phyloP scores from a whole-genome alignment of 1,139 yeast species.

The Hanseniaspora sp. region DNA sequence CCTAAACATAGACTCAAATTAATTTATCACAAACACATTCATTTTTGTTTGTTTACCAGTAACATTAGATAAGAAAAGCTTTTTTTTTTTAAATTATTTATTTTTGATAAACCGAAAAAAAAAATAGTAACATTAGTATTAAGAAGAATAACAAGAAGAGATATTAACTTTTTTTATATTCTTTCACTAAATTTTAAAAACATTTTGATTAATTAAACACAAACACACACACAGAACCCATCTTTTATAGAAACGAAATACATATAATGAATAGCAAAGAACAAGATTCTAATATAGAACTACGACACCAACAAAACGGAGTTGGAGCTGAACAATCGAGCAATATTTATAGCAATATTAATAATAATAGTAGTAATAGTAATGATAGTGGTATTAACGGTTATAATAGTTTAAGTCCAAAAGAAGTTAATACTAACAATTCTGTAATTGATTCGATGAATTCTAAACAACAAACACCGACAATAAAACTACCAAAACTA shows the following conservation, averaged over 20 bases:
- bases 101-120: too few relatives aligned
- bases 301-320: conserved; percentile 11
- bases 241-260: not conserved
- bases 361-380: not conserved
- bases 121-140: too few relatives aligned
- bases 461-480: not conserved
- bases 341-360: not conserved
- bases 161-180: too few relatives aligned
- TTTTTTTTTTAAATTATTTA: too few relatives aligned
- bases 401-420: not conserved
- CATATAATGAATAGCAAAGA: not conserved
- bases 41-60: too few relatives aligned
- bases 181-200: too few relatives aligned
- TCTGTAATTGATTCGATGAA: not conserved
- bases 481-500: conserved; percentile 9
- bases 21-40: too few relatives aligned
- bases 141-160: too few relatives aligned
- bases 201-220: not conserved
- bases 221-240: not conserved
- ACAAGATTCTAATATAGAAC: not conserved
- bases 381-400: not conserved
- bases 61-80: too few relatives aligned
- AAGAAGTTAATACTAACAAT: conserved; percentile 12
- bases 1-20: too few relatives aligned
- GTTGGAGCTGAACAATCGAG: not conserved